phyloP scores from a whole-genome alignment of 208 protist species.

The Leishmania tarentolae region DNA sequence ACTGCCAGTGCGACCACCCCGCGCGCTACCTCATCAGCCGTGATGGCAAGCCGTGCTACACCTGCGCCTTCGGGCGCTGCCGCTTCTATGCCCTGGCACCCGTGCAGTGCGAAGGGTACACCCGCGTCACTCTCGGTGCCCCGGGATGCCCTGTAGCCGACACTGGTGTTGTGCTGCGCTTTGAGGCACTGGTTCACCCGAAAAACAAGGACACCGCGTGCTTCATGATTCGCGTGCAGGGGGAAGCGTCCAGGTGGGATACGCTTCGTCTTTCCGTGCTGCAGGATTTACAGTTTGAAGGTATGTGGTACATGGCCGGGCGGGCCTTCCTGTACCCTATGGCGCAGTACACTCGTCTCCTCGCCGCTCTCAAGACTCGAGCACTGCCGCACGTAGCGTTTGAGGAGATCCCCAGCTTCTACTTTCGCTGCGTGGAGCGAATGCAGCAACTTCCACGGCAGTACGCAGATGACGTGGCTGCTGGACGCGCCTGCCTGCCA shows the following conservation, averaged over 20 bases:
- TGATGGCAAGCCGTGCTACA: constrained; percentile 61
- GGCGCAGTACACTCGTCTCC: constrained; percentile 50
- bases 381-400: constrained; percentile 35
- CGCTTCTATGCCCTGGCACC: constrained; percentile 62
- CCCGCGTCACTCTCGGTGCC: constrained; percentile 45
- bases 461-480: constrained; percentile 41
- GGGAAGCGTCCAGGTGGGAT: constrained; percentile 18
- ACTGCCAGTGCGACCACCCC: constrained; percentile 68
- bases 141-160: constrained; percentile 31
- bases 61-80: constrained; percentile 58
- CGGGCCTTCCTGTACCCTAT: constrained; percentile 75
- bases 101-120: constrained; percentile 69
- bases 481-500: constrained; percentile 26
- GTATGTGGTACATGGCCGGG: constrained; percentile 55
- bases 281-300: constrained; percentile 45
- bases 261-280: constrained; percentile 38
- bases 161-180: constrained; percentile 50
- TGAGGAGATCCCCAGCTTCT: constrained; percentile 80
- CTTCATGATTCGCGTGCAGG: constrained; percentile 35
- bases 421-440: constrained; percentile 69
- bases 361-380: constrained; percentile 39
- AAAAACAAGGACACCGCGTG: constrained; percentile 32
- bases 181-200: constrained; percentile 75
- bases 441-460: constrained; percentile 37
- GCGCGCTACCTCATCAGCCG: constrained; percentile 47